phyloP scores from a whole-genome alignment of 2,329 filamentous ascomycete genomes.

The Microcyclospora pomicola region DNA sequence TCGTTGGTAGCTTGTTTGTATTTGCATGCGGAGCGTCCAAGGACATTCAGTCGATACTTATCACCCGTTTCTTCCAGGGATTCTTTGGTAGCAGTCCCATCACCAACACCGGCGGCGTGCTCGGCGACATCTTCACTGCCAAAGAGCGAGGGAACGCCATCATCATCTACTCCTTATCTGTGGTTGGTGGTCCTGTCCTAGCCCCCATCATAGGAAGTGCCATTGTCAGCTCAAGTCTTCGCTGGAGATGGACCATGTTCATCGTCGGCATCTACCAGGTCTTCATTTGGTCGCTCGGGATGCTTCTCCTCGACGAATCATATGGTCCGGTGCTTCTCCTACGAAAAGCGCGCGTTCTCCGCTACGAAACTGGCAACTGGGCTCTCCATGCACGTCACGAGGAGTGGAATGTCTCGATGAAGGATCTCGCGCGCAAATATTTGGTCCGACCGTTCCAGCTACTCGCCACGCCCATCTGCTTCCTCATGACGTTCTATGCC shows the following conservation, averaged over 20 bases:
- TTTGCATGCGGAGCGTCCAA: slow-evolving; percentile 41
- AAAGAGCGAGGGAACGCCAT: slow-evolving; percentile 25
- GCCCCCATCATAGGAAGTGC: slow-evolving; percentile 39
- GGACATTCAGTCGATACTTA: slow-evolving; percentile 41
- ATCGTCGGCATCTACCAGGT: slow-evolving; percentile 37
- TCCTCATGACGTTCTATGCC: slow-evolving; percentile 33
- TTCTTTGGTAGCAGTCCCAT: slow-evolving; percentile 38
- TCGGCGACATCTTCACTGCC: slow-evolving; percentile 38
- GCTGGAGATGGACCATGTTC: slow-evolving; percentile 47
- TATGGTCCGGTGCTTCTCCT: slow-evolving; percentile 37
- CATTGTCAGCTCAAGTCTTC: slow-evolving; percentile 32
- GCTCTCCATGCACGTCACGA: slow-evolving; percentile 28
- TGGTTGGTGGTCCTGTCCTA: slow-evolving; percentile 35
- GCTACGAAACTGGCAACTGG: slow-evolving; percentile 35
- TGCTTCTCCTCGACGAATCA: slow-evolving; percentile 38
- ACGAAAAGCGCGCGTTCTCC: slow-evolving; percentile 33
- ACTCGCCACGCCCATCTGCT: slow-evolving; percentile 36
- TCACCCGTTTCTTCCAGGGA: slow-evolving; percentile 41
- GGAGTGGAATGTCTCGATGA: slow-evolving; percentile 26
- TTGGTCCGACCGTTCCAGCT: slow-evolving; percentile 27
- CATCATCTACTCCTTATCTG: slow-evolving; percentile 1
- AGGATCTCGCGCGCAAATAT: slow-evolving; percentile 30
- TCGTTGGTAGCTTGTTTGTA: slow-evolving; percentile 38
- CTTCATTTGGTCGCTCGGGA: slow-evolving; percentile 28
- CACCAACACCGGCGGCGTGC: slow-evolving; percentile 36